phyloP scores from a whole-genome alignment of 345 rosid genomes.

The Populus nigra region DNA sequence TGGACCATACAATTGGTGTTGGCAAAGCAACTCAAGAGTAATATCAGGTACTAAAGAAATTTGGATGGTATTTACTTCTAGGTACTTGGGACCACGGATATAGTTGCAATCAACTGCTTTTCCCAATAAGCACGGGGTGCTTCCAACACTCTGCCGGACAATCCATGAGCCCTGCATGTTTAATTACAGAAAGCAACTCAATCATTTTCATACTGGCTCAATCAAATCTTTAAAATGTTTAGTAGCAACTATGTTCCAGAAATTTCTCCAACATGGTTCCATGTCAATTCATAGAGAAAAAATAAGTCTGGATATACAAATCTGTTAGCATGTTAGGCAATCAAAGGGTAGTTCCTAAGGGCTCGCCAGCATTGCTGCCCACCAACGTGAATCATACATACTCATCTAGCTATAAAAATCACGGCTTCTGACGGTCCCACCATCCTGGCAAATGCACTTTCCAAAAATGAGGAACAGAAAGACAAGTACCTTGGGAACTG shows the following conservation, averaged over 20 bases:
- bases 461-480: neutral
- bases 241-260: neutral
- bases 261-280: neutral
- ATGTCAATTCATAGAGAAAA: neutral
- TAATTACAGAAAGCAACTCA: neutral
- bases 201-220: slow-evolving; percentile 4
- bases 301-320: neutral
- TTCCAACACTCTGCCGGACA: slow-evolving; percentile 98
- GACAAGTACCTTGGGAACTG: slow-evolving; percentile 78
- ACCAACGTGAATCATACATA: neutral
- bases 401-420: neutral
- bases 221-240: neutral
- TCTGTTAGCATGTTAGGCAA: neutral
- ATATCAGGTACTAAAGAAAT: neutral
- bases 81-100: slow-evolving; percentile 74
- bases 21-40: neutral
- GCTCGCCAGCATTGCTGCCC: neutral
- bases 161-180: slow-evolving; percentile 92
- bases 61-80: slow-evolving; percentile 54
- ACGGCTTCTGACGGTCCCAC: neutral
- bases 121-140: slow-evolving; percentile 94
- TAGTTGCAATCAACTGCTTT: slow-evolving; percentile 97
- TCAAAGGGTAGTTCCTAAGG: neutral
- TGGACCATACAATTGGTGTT: neutral
- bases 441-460: neutral